A percentile compares a stretch with the other conserved stretches of the same genome.
These are phyloP conservation scores for Aureobasidium sp. DNA, from an alignment of 2,329 filamentous ascomycete species.

Conservation along the genomic window DNA sequence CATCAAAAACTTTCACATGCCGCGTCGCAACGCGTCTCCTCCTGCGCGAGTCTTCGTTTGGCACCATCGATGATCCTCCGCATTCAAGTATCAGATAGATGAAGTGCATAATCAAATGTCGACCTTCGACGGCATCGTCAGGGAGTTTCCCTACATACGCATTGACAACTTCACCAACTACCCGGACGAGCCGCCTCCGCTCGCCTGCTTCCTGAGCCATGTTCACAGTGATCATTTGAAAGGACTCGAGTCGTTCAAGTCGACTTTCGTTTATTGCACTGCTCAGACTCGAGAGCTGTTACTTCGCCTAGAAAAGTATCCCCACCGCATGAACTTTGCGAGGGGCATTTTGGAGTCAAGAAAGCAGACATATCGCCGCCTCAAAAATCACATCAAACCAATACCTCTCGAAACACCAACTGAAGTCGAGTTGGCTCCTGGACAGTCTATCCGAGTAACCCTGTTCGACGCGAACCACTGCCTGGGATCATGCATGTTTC, in stretches of 20 bases:
- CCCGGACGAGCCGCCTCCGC: conserved; percentile 48
- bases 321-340: conserved; percentile 72
- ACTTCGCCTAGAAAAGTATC: conserved; percentile 67
- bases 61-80: conserved; percentile 9
- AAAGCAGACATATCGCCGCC: conserved; percentile 66
- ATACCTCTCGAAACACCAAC: conserved; percentile 77
- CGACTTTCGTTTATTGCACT: conserved; percentile 87
- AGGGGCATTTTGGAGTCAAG: conserved; percentile 68
- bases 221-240: conserved; percentile 83
- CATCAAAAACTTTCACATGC: neutral
- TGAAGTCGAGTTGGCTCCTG: conserved; percentile 62
- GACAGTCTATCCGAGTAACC: conserved; percentile 65
- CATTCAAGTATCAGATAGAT: neutral
- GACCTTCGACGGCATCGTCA: conserved; percentile 63
- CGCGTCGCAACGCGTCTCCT: neutral
- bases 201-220: conserved; percentile 86
- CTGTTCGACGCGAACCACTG: conserved; percentile 91
- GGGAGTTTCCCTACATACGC: conserved; percentile 71
- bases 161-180: conserved; percentile 73
- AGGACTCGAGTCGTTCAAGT: conserved; percentile 66
- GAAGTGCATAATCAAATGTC: conserved; percentile 49
- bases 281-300: conserved; percentile 72
- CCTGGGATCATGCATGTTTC: conserved; percentile 82
- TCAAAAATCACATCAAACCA: conserved; percentile 65
- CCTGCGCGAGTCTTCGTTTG: neutral